phyloP scores from a whole-genome alignment of 371 early-diverging fungal genomes.

The Actinomortierella wolfii region DNA sequence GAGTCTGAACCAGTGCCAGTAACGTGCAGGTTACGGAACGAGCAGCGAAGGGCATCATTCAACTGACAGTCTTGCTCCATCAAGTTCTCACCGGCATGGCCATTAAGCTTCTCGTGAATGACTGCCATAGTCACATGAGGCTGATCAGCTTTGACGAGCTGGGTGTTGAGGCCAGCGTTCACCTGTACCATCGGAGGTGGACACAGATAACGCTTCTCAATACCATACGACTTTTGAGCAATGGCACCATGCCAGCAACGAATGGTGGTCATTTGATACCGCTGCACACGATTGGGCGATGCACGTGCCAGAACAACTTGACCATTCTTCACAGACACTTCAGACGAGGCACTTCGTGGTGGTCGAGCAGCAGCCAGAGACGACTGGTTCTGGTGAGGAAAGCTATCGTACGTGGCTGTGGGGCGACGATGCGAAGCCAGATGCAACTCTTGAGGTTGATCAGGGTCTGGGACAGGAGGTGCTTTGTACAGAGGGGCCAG shows the following conservation, averaged over 20 bases:
- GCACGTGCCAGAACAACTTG: too few species aligned
- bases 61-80: conserved; percentile 45
- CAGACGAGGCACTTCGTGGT: too few species aligned
- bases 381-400: too few species aligned
- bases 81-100: conserved; percentile 45
- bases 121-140: conserved; percentile 66
- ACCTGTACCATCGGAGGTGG: conserved; percentile 76
- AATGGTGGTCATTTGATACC: conserved; percentile 54
- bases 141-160: conserved; percentile 48
- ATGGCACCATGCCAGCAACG: conserved; percentile 69
- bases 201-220: conserved; percentile 80
- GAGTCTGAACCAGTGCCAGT: conserved; percentile 67
- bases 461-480: conserved; percentile 5
- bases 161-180: conserved; percentile 54
- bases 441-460: conserved; percentile 26
- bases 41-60: conserved; percentile 34
- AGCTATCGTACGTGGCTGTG: neutral
- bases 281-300: conserved; percentile 16
- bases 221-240: conserved; percentile 83
- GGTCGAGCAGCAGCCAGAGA: too few species aligned
- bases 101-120: conserved; percentile 46
- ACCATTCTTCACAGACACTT: too few species aligned
- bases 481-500: conserved; percentile 4
- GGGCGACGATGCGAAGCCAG: conserved; percentile 17
- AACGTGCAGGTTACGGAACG: conserved; percentile 67